Evolutionary conservation across 148 eudicot genomes (phyloP), one percentile per base, ranked within the genome.

Genomic region (Spergularia bocconei): DNA sequence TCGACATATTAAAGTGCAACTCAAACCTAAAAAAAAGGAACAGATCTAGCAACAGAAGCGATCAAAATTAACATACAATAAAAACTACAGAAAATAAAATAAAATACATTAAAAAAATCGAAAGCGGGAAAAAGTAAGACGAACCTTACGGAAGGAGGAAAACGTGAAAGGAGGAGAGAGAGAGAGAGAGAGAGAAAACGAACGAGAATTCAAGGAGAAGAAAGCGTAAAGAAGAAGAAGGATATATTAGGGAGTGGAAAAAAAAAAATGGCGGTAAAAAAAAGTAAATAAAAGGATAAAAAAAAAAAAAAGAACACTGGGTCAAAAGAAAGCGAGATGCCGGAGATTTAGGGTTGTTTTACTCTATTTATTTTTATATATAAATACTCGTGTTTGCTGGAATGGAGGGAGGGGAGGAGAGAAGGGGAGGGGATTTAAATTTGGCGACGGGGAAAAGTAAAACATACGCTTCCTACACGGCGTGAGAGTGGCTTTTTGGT

Each of bases 281-380:
- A 38, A 66, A 66, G 36, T 29, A 33, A 61, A 59, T 29, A 13
- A 38, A 52, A 23, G 55, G 16, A 13, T 13, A 63, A 25, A 14
- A 1, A 25, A 11, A 14, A 9, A 48, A 16, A 12, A 12, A 9
- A 9, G 6, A 52, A 13, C 17, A 68, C 21, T 67, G 20, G 16
- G 77, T 78, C 78, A 74, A 74, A 53, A 73, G 55, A 69, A 79
- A 61, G 47, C 76, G 72, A 61, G 68, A 69, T 10, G 25, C 13
- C 52, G n/a, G 5, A 5, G 13, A 7, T 50, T 44, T 10, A 48
- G 68, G 15, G 21, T 12, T 25, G 29, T 77, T 70, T 69, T 69
- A 69, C 25, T 23, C 25, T 23, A 23, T 29, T 29, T 29, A 29
- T 29, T 29, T 29, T 0, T 29, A 29, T 59, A 69, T 12, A 41